A percentile compares a stretch with the other conserved stretches of the same genome.
Conservation (phyloP, 805 yeast genomes). For the Candida awuae region DNA sequence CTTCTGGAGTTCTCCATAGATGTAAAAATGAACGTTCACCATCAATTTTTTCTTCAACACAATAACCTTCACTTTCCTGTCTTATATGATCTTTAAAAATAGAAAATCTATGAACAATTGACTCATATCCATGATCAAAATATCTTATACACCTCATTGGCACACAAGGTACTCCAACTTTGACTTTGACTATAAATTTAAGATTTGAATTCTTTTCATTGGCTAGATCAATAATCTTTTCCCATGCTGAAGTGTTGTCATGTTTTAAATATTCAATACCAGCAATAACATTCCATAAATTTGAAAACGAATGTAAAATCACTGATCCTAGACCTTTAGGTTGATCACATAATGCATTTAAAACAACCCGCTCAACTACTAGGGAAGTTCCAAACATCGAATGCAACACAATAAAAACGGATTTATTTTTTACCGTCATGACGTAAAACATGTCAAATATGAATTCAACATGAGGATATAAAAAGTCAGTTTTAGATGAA, state of each 20-base stretch:
- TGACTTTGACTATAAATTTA: constrained; percentile 20
- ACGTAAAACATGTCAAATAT: constrained; percentile 5
- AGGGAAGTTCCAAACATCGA: background rate
- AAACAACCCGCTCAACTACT: constrained; percentile 2
- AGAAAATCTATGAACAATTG: constrained; percentile 40
- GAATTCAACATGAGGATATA: background rate
- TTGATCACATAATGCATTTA: constrained; percentile 6
- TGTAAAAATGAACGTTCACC: constrained; percentile 87
- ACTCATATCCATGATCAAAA: constrained; percentile 36
- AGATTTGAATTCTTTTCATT: constrained; percentile 26
- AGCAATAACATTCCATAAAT: constrained; percentile 12
- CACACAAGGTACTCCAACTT: constrained; percentile 49
- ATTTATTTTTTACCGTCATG: background rate
- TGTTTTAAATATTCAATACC: constrained; percentile 9
- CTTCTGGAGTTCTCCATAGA: constrained; percentile 37
- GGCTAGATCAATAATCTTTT: constrained; percentile 39
- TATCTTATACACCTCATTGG: constrained; percentile 70
- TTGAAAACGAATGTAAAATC: constrained; percentile 10
- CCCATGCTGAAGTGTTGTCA: constrained; percentile 52
- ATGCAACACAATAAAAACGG: background rate
- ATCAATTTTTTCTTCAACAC: constrained; percentile 85
- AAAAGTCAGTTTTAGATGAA: background rate
- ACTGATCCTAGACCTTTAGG: constrained; percentile 3
- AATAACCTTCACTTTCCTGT: constrained; percentile 31
- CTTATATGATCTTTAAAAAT: constrained; percentile 19